Conservation (phyloP, 495 filamentous ascomycete species). For the Talaromyces ruber region DNA sequence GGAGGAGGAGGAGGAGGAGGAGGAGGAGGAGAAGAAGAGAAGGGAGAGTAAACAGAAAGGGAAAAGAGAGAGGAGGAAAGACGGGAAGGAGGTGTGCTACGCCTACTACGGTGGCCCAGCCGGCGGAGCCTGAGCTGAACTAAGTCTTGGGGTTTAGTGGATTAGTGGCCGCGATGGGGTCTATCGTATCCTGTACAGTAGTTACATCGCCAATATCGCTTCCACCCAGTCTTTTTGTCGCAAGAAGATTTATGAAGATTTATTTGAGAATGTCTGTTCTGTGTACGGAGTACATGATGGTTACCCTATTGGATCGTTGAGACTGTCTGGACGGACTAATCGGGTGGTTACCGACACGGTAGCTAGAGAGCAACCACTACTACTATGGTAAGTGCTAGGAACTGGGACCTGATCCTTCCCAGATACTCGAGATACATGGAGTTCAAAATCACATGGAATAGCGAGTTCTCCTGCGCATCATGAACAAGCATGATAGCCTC, state of each 20-base stretch:
- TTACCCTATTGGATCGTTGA: background rate
- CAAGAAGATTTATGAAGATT: background rate
- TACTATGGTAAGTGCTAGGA: background rate
- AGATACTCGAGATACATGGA: background rate
- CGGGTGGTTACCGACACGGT: background rate
- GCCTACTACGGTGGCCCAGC: background rate
- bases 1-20: constrained; percentile 2
- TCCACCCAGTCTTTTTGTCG: background rate
- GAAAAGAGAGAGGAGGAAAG: constrained; percentile 11
- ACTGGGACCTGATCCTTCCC: background rate
- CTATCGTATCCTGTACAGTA: background rate
- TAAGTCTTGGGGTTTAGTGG: background rate
- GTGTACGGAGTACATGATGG: background rate
- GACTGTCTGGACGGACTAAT: background rate
- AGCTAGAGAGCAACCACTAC: background rate
- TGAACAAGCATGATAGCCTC: background rate
- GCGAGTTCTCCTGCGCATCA: background rate
- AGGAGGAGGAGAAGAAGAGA: constrained; percentile 7
- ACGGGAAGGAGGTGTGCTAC: background rate
- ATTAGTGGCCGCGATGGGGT: background rate
- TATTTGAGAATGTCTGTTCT: background rate
- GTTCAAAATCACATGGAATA: background rate
- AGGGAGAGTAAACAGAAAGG: constrained; percentile 8
- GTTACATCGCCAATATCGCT: background rate
- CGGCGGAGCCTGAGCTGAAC: background rate